Evolutionary conservation across 306 rosid genomes (phyloP).

Genomic region (Clitoria ternatea): DNA sequence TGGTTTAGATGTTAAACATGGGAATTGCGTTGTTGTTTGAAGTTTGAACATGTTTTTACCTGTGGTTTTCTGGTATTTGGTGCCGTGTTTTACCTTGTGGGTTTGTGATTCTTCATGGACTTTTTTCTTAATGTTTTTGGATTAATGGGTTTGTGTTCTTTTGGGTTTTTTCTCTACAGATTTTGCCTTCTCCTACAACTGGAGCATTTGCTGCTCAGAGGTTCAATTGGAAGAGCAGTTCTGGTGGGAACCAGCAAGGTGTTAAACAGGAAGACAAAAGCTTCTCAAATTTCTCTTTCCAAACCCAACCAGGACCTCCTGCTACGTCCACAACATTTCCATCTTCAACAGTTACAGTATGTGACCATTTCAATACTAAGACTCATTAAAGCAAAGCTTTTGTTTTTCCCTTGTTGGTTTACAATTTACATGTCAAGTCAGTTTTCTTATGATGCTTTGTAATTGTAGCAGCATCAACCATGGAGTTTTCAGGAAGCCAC

Average conservation of each 20-base stretch:
- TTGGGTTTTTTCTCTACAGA: conserved; percentile 22
- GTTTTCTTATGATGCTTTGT: neutral
- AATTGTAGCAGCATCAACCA: conserved; percentile 34
- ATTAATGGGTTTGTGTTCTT: neutral
- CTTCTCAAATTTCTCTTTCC: conserved; percentile 70
- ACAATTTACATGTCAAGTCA: neutral
- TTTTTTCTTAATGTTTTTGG: neutral
- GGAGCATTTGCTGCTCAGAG: conserved; percentile 62
- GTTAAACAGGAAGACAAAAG: conserved; percentile 50
- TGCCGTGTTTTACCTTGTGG: neutral
- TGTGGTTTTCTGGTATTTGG: neutral
- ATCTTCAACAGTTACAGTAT: conserved; percentile 54
- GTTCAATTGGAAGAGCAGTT: conserved; percentile 59
- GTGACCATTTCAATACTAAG: conserved; percentile 11
- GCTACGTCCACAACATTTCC: conserved; percentile 43
- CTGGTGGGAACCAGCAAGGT: conserved; percentile 37
- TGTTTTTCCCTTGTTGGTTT: neutral
- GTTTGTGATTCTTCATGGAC: neutral
- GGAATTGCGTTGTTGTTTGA: neutral
- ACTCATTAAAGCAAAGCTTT: neutral
- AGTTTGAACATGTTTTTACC: neutral
- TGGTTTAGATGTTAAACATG: neutral
- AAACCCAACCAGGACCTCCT: conserved; percentile 45
- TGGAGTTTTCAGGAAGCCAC: conserved; percentile 51
- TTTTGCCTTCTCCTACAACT: conserved; percentile 90